A percentile compares a stretch with the other conserved stretches of the same genome.
These are phyloP conservation scores for Backusella morwellensis DNA, from an alignment of 192 early-diverging fungal species.

Conservation along the genomic window DNA sequence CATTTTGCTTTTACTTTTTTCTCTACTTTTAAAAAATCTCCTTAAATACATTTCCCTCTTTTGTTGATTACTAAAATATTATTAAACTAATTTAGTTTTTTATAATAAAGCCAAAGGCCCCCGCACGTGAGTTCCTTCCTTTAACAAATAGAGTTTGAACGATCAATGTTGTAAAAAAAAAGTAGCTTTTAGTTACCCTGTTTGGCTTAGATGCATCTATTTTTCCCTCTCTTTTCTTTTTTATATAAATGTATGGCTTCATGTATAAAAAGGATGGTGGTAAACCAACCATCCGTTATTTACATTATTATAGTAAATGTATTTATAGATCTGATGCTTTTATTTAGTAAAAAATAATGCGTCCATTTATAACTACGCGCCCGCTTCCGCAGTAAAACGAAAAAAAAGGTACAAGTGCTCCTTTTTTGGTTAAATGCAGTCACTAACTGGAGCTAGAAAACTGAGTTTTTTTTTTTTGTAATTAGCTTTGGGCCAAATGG, in stretches of 20 bases:
- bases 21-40: too few relatives aligned
- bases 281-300: not conserved
- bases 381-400: not conserved
- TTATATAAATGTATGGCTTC: not conserved
- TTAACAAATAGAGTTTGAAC: conserved; percentile 1
- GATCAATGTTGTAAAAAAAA: not conserved
- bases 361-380: not conserved
- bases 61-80: not conserved
- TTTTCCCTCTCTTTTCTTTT: not conserved
- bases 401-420: not conserved
- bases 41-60: too few relatives aligned
- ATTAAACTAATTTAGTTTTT: not conserved
- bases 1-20: too few relatives aligned
- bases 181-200: not conserved
- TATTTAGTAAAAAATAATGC: not conserved
- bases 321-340: not conserved
- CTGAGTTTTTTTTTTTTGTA: not conserved
- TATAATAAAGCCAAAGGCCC: not conserved
- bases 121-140: not conserved
- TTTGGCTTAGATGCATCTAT: not conserved
- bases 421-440: not conserved
- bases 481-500: too few relatives aligned
- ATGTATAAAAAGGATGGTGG: not conserved
- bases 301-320: not conserved
- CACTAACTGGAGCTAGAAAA: not conserved